Conservation (phyloP, 805 yeast genomes). For the Brettanomyces sp. region DNA sequence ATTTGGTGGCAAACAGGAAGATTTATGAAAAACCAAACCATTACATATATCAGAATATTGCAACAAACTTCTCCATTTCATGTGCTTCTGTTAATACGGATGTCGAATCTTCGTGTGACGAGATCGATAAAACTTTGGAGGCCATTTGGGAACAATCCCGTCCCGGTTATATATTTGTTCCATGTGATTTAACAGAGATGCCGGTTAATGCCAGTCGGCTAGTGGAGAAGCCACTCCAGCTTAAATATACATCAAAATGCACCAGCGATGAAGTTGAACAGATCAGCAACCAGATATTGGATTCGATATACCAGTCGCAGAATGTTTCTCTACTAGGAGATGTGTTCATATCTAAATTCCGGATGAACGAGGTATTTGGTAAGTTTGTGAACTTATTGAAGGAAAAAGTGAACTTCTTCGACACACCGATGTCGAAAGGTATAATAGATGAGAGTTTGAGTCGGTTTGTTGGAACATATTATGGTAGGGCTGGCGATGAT, state of each 20-base stretch:
- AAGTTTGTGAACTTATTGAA: constrained; percentile 24
- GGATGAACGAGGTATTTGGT: constrained; percentile 22
- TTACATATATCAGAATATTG: constrained; percentile 54
- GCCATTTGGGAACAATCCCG: constrained; percentile 48
- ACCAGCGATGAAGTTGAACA: constrained; percentile 9
- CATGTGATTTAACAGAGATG: constrained; percentile 60
- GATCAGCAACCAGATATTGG: constrained; percentile 26
- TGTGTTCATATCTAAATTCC: constrained; percentile 31
- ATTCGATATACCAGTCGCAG: constrained; percentile 26
- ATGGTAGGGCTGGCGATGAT: constrained; percentile 25
- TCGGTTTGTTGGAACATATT: constrained; percentile 38
- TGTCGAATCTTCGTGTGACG: constrained; percentile 40
- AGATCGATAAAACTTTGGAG: constrained; percentile 60
- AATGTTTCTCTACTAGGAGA: constrained; percentile 35
- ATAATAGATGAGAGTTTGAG: constrained; percentile 28
- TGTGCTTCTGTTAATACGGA: constrained; percentile 38
- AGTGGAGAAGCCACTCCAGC: constrained; percentile 14
- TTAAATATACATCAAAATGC: constrained; percentile 15
- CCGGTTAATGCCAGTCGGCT: constrained; percentile 30
- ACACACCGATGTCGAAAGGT: constrained; percentile 32
- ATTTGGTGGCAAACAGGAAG: constrained; percentile 45
- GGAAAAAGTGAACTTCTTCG: constrained; percentile 29
- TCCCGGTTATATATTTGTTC: constrained; percentile 81
- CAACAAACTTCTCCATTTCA: constrained; percentile 44
- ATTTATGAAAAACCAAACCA: constrained; percentile 54